Evolutionary conservation across 805 yeast species (phyloP).

Genomic region (Starmerella floris): DNA sequence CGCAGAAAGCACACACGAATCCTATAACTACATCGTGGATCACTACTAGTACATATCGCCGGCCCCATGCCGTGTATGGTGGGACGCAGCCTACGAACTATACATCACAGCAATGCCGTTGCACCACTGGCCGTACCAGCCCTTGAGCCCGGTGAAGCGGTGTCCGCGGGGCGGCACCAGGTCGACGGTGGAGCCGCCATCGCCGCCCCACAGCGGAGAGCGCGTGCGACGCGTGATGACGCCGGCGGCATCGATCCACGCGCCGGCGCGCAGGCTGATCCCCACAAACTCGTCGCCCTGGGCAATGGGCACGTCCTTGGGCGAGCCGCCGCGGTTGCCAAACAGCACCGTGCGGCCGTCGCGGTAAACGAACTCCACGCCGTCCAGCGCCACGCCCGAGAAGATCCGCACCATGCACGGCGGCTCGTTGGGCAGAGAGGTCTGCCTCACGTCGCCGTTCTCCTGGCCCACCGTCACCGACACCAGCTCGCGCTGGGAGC

Average conservation of each 20-base stretch:
- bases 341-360: slow-evolving; percentile 23
- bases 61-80: no score
- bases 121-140: slow-evolving; percentile 57
- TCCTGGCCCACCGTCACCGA: slow-evolving; percentile 15
- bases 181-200: slow-evolving; percentile 48
- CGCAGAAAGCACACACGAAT: no score
- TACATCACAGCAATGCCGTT: slow-evolving; percentile 58
- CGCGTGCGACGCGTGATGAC: slow-evolving; percentile 39
- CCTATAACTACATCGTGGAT: no score
- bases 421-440: slow-evolving; percentile 14
- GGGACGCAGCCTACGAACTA: not conserved
- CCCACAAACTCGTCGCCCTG: slow-evolving; percentile 48
- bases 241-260: slow-evolving; percentile 82
- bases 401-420: slow-evolving; percentile 42
- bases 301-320: slow-evolving; percentile 39
- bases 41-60: no score
- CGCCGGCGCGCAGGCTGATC: slow-evolving; percentile 57
- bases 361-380: slow-evolving; percentile 42
- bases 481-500: slow-evolving; percentile 4
- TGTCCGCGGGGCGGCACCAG: slow-evolving; percentile 54
- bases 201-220: slow-evolving; percentile 48
- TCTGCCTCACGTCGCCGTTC: slow-evolving; percentile 15
- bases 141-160: slow-evolving; percentile 55
- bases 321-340: slow-evolving; percentile 31
- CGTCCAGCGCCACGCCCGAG: slow-evolving; percentile 72